Conservation (phyloP, 192 early-diverging fungal genomes). For the Gonapodya prolifera region DNA sequence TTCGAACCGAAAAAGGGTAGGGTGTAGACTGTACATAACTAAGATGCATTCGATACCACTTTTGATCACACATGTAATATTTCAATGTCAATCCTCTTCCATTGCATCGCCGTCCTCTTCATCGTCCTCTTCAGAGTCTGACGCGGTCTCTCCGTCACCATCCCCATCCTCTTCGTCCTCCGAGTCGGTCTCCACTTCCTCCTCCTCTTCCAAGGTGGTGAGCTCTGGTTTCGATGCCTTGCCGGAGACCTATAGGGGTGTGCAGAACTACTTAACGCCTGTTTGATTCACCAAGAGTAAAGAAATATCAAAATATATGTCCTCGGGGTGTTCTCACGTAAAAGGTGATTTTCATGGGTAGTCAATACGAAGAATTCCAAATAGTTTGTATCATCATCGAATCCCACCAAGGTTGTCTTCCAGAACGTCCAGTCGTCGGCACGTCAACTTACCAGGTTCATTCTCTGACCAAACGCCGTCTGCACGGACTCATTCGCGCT, state of each 20-base stretch:
- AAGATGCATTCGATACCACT: background rate
- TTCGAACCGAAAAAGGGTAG: background rate
- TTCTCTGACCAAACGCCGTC: conserved; percentile 34
- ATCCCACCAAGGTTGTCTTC: conserved; percentile 5
- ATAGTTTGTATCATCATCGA: conserved; percentile 9
- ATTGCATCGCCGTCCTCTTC: conserved; percentile 17
- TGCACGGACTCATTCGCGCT: conserved; percentile 75
- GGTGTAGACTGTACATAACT: background rate
- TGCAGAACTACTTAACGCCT: background rate
- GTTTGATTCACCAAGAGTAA: background rate
- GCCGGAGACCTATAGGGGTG: background rate
- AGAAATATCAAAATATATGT: conserved; percentile 2
- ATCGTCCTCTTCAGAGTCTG: conserved; percentile 8
- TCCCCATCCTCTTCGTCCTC: conserved; percentile 22
- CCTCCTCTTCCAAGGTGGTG: conserved; percentile 18
- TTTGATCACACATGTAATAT: conserved; percentile 2
- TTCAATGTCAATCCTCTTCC: conserved; percentile 17
- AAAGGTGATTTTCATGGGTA: conserved; percentile 9
- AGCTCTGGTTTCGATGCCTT: conserved; percentile 15
- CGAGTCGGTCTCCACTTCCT: conserved; percentile 18
- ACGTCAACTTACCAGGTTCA: conserved; percentile 7
- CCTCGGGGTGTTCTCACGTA: conserved; percentile 17
- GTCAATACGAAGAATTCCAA: conserved; percentile 13
- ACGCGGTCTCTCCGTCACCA: background rate
- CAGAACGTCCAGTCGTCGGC: conserved; percentile 3